Evolutionary conservation across 192 early-diverging fungal species (phyloP), one percentile per base, ranked within the genome.

Genomic region (Ambispora gerdemannii): DNA sequence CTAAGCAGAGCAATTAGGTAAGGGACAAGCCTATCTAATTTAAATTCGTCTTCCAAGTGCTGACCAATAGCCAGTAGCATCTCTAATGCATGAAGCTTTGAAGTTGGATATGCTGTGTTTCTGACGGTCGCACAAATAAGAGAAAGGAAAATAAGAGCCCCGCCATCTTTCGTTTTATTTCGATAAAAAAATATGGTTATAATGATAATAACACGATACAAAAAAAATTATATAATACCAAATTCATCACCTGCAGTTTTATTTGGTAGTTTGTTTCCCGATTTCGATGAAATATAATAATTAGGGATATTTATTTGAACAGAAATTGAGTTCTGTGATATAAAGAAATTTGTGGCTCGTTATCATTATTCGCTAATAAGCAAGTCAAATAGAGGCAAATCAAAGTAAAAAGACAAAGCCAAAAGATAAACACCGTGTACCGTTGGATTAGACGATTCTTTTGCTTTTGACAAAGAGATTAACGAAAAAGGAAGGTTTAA

Each of bases 21-120:
- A 32, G 92, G 92, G n/a, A 93, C 78, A 20, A 92, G 68, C 20
- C 91, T 77, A 74, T 94, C 92, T 10, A 94, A 75, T 47, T 87
- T 86, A 31, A 87, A 79, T 60, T 88, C 87, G 53, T 94, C 92
- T 3, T 86, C 71, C 1, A 93, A 70, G 66, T 90, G 81, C 33
- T 86, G 76, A 4, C 81, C 79, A 8, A 93, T 73, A 2, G 85
- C 89, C 0, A 93, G 75, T 0, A 92, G 73, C 52, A 93, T 85
- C 73, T 93, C 92, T 34, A 93, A 50, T 0, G 87, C 91, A 61
- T 83, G 80, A 22, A 93, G 67, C 61, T 86, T 88, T 28, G 92
- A 89, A 0, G 85, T 78, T 3, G 91, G 87, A 62, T 87, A 91
- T 10, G 82, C 75, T 2, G 84, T 82, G 50, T 93, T 93, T 52